A percentile compares a stretch with the other conserved stretches of the same genome.
Evolutionary conservation across 2,329 filamentous ascomycete genomes (phyloP).

Genomic region (Xylaria sp.): DNA sequence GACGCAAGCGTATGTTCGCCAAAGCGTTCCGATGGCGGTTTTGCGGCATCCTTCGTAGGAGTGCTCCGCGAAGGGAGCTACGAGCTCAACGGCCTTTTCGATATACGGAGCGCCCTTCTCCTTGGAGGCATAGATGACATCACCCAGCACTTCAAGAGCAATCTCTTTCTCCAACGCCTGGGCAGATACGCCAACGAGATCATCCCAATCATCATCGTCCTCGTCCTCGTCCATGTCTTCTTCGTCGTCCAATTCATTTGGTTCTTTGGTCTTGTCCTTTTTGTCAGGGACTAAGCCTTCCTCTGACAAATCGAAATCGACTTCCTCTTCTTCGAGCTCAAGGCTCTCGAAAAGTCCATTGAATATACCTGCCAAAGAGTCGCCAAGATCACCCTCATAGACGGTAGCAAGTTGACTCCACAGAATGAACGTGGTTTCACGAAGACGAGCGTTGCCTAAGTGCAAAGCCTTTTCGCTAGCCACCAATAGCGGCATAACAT

Average conservation of each 20-base stretch:
- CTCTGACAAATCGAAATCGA: slow-evolving; percentile 73
- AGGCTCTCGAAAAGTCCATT: slow-evolving; percentile 85
- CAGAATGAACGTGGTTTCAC: slow-evolving; percentile 96
- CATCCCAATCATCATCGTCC: slow-evolving; percentile 83
- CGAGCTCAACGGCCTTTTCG: slow-evolving; percentile 84
- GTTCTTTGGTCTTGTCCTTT: slow-evolving; percentile 81
- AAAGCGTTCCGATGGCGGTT: slow-evolving; percentile 88
- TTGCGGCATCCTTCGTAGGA: slow-evolving; percentile 93
- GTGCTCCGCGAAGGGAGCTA: slow-evolving; percentile 86
- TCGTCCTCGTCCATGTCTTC: slow-evolving; percentile 68
- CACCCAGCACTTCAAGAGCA: slow-evolving; percentile 92
- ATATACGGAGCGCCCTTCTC: slow-evolving; percentile 72
- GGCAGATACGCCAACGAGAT: slow-evolving; percentile 84
- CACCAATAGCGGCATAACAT: slow-evolving; percentile 89
- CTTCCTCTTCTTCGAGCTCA: slow-evolving; percentile 88
- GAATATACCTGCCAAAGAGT: slow-evolving; percentile 82
- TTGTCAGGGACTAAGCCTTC: slow-evolving; percentile 65
- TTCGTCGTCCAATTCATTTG: slow-evolving; percentile 62
- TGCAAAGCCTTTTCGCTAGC: slow-evolving; percentile 90
- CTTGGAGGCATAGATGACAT: slow-evolving; percentile 81
- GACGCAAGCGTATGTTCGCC: slow-evolving; percentile 91
- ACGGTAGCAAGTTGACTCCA: slow-evolving; percentile 96
- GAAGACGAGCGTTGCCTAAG: slow-evolving; percentile 88
- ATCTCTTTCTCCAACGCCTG: slow-evolving; percentile 97
- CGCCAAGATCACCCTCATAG: slow-evolving; percentile 84